Evolutionary conservation across 176 grass and related monocot genomes (phyloP).

Genomic region (Oryza glumipatula): DNA sequence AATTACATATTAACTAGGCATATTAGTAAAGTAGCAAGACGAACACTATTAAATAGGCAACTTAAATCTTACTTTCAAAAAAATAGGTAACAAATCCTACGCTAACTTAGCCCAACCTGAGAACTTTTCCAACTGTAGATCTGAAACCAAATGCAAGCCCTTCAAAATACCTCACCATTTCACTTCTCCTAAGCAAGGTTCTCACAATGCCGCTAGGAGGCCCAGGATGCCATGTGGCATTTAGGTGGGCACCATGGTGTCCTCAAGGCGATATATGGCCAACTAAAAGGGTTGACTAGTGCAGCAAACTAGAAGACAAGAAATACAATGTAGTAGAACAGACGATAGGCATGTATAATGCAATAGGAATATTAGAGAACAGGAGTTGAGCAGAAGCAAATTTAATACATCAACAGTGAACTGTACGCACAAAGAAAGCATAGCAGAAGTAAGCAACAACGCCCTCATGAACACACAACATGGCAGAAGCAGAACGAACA

Average conservation of each 20-base stretch:
- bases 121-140: not conserved
- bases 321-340: not conserved
- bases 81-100: conserved; percentile 6
- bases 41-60: not conserved
- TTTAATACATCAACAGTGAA: too few species aligned
- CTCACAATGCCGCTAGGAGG: not conserved
- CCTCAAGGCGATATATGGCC: not conserved
- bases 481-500: not conserved
- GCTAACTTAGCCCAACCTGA: not conserved
- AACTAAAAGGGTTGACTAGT: not conserved
- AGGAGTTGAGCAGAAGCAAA: not conserved
- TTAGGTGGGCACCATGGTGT: not conserved
- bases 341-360: not conserved
- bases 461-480: not conserved
- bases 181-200: not conserved
- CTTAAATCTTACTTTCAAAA: not conserved
- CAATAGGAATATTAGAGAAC: not conserved
- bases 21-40: not conserved
- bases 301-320: not conserved
- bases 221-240: not conserved
- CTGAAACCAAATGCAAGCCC: not conserved
- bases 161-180: not conserved
- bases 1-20: not conserved
- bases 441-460: not conserved
- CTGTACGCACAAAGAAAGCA: not conserved